phyloP scores from a whole-genome alignment of 768 basidiomycete genomes.

The Kwoniella shandongensis region DNA sequence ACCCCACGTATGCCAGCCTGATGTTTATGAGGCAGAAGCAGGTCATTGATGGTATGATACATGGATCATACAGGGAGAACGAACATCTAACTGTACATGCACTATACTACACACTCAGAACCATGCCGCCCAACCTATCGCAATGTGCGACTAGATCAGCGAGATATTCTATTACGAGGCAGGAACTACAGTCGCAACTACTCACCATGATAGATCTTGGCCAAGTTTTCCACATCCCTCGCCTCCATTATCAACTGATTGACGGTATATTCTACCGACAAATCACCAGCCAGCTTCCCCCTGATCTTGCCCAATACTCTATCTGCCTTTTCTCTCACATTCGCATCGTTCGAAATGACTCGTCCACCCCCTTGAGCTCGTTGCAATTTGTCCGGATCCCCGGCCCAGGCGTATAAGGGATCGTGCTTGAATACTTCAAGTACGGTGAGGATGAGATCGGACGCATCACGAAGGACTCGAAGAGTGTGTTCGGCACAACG shows the following conservation, averaged over 20 bases:
- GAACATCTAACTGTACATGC: no score
- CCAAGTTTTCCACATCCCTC: slow-evolving; percentile 71
- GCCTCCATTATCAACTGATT: slow-evolving; percentile 90
- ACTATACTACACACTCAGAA: slow-evolving; percentile 12
- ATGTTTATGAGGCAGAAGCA: no score
- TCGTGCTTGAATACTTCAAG: slow-evolving; percentile 97
- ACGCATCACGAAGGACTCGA: slow-evolving; percentile 79
- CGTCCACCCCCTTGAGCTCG: slow-evolving; percentile 51
- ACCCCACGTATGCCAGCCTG: no score
- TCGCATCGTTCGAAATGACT: slow-evolving; percentile 54
- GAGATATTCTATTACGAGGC: neutral
- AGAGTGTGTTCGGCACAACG: slow-evolving; percentile 93
- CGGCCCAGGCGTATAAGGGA: slow-evolving; percentile 86
- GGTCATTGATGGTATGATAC: no score
- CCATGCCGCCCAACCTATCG: slow-evolving; percentile 20
- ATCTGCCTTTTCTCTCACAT: slow-evolving; percentile 83
- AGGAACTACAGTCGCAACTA: neutral
- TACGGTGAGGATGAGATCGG: slow-evolving; percentile 87
- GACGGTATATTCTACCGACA: slow-evolving; percentile 90
- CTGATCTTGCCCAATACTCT: slow-evolving; percentile 77
- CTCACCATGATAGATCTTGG: slow-evolving; percentile 62
- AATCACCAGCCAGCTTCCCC: slow-evolving; percentile 71
- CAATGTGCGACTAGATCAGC: neutral
- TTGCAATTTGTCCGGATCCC: slow-evolving; percentile 48
- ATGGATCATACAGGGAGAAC: no score